Evolutionary conservation across 2,329 filamentous ascomycete species (phyloP).

Genomic region (Fusarium phyllophilum): DNA sequence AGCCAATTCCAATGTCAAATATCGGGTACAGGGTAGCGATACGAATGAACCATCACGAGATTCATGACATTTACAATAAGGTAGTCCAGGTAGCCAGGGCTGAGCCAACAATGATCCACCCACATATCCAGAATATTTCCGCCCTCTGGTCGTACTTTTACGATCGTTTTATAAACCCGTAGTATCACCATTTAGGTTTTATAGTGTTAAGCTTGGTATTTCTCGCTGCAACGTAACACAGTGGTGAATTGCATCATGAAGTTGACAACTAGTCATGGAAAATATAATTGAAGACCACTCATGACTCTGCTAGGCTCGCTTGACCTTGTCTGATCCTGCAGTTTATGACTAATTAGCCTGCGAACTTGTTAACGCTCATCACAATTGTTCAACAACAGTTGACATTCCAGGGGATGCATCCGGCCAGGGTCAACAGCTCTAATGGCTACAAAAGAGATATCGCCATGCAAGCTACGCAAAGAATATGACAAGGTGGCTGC

Average conservation of each 20-base stretch:
- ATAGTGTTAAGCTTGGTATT: slow-evolving; percentile 17
- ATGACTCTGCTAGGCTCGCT: slow-evolving; percentile 1
- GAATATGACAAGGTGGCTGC: slow-evolving; percentile 2
- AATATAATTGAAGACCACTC: background rate
- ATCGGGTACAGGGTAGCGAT: background rate
- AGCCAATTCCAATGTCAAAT: background rate
- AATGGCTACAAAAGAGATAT: background rate
- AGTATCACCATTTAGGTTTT: slow-evolving; percentile 22
- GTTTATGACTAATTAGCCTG: background rate
- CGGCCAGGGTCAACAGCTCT: background rate
- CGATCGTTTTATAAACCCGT: slow-evolving; percentile 4
- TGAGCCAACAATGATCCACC: slow-evolving; percentile 12
- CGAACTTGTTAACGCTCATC: background rate
- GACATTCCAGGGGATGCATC: background rate
- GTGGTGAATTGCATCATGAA: background rate
- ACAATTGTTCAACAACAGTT: background rate
- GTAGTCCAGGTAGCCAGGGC: background rate
- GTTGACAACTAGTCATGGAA: slow-evolving; percentile 1
- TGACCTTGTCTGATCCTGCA: background rate
- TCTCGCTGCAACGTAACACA: background rate
- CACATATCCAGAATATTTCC: slow-evolving; percentile 20
- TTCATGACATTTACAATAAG: background rate
- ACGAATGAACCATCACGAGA: background rate
- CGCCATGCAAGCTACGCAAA: background rate
- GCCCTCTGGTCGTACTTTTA: background rate